Conservation (phyloP, 305 asterid genomes). For the Fraxinus sp. region DNA sequence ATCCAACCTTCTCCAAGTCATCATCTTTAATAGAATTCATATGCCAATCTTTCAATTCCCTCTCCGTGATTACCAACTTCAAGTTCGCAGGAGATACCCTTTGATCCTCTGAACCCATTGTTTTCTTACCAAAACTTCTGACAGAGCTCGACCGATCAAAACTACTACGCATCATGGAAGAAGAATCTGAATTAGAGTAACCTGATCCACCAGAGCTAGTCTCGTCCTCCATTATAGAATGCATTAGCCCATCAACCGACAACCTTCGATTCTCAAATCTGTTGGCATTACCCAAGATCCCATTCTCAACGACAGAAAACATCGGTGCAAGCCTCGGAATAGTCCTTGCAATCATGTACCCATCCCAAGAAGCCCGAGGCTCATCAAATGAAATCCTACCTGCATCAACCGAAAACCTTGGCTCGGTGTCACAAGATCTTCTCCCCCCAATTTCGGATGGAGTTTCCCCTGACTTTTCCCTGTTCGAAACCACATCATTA, state of each 20-base stretch:
- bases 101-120: slow-evolving; percentile 47
- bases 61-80: slow-evolving; percentile 83
- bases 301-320: slow-evolving; percentile 76
- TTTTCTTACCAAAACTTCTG: slow-evolving; percentile 69
- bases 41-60: slow-evolving; percentile 85
- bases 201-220: slow-evolving; percentile 79
- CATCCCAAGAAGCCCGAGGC: slow-evolving; percentile 98
- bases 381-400: slow-evolving; percentile 68
- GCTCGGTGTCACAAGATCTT: slow-evolving; percentile 76
- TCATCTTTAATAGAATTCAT: slow-evolving; percentile 52
- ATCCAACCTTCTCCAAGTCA: slow-evolving; percentile 34
- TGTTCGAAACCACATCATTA: slow-evolving; percentile 10
- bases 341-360: slow-evolving; percentile 83
- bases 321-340: slow-evolving; percentile 83
- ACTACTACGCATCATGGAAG: slow-evolving; percentile 76
- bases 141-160: slow-evolving; percentile 87
- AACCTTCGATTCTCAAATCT: slow-evolving; percentile 56
- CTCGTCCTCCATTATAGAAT: slow-evolving; percentile 76
- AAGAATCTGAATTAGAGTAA: slow-evolving; percentile 80
- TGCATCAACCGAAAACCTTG: slow-evolving; percentile 64
- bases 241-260: slow-evolving; percentile 81
- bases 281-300: slow-evolving; percentile 40
- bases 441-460: slow-evolving; percentile 52
- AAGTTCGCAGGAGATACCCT: slow-evolving; percentile 63
- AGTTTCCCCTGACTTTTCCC: slow-evolving; percentile 34